Base-by-base conservation (phyloP, 208 protist species). In the Wallacemonas sp. region DNA sequence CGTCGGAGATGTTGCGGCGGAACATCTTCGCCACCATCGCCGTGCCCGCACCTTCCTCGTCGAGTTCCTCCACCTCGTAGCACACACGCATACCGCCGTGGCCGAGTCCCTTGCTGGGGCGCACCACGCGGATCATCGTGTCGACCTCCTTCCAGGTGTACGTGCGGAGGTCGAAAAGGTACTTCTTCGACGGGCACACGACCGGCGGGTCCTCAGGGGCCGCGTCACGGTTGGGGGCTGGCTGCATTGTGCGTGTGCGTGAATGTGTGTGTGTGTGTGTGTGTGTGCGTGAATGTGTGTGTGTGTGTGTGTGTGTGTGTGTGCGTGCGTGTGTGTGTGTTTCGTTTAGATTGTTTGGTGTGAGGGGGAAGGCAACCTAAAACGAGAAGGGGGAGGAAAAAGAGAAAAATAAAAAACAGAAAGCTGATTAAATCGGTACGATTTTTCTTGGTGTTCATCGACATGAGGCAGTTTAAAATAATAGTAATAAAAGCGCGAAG, bases 1-100 rank as follows among this genome's bases (percentile, higher is more conserved):
- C 84, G 39, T 89, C 72, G 36, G 57, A 72, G 39, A 95, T 84
- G 57, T 90, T 79, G 41, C 73, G 81, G 32, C 83, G 76, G 57
- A 95, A 95, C 70, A 95, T 73, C 80, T 95, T 95, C n/a, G 86
- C 89, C 48, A 95, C 83, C 80, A 92, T 93, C 10, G 65, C 46
- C 23, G 76, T 84, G 16, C 76, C 71, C 0, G 28, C 44, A 10
- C 84, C 85, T 39, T 92, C 79, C 65, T 91, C 84, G 23, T 95
- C 89, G 12, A 91, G 39, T 63, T 95, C 86, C 69, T 89, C 85
- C n/a, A 95, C 89, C 46, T 85, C 76, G 70, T 81, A 95, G 66
- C 89, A 95, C 12, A 92, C 70, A 28, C 89, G 86, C 89, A 95
- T 95, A 46, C 89, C 89, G 41, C 89, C 89, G 22, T 82, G 76